Conservation (phyloP, 805 yeast species). For the Priceomyces carsonii region DNA sequence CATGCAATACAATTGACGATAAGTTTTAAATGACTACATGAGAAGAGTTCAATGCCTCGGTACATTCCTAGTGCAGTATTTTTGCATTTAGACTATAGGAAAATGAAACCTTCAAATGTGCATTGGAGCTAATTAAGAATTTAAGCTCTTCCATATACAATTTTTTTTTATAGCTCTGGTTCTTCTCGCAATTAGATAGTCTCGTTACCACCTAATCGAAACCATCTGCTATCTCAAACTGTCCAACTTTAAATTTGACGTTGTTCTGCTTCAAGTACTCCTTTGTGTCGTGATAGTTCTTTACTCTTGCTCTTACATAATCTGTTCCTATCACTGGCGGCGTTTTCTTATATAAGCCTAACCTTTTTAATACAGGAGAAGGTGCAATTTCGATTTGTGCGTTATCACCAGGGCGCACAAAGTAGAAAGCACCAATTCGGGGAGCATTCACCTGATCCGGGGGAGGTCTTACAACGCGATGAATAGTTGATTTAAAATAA, state of each 20-base stretch:
- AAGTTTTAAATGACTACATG: too few relatives aligned
- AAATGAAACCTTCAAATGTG: too few relatives aligned
- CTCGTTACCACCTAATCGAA: constrained; percentile 14
- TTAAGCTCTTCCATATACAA: background rate
- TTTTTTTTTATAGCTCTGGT: background rate
- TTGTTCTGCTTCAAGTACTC: constrained; percentile 23
- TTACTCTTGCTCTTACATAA: constrained; percentile 29
- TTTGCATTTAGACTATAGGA: too few relatives aligned
- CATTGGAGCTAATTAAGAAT: too few relatives aligned
- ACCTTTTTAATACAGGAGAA: constrained; percentile 29
- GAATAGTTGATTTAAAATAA: constrained; percentile 34
- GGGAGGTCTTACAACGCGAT: constrained; percentile 37
- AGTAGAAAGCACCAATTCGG: constrained; percentile 35
- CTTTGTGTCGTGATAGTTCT: constrained; percentile 24
- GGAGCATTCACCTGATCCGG: constrained; percentile 29
- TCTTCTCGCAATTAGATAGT: too few relatives aligned
- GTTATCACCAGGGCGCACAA: constrained; percentile 34
- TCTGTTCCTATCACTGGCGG: constrained; percentile 28
- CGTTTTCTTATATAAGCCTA: constrained; percentile 27
- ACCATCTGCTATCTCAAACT: constrained; percentile 28
- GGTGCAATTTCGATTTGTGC: constrained; percentile 28
- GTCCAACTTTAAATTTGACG: constrained; percentile 28
- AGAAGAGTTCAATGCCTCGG: too few relatives aligned
- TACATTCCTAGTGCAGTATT: too few relatives aligned
- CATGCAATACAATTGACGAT: too few relatives aligned